Base-by-base conservation (phyloP, 306 rosid species). In the Vigna reflexopilosa region DNA sequence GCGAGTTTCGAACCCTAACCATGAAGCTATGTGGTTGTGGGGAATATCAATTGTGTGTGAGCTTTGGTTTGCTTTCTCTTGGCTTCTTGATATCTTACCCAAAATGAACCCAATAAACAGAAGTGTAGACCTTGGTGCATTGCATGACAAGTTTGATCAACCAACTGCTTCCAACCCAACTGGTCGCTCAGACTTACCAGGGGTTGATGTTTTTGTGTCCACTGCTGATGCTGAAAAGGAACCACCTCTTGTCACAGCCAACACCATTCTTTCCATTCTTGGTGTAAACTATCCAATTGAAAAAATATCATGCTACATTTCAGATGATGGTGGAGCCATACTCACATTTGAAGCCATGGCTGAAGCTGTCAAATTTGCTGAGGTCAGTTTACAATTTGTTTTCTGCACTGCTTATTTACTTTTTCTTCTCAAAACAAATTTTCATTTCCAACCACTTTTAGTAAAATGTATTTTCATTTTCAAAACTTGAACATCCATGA, bases 301-400 rank as follows among this genome's bases (percentile, higher is more conserved):
- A 44, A 67, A 67, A 22, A 1, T 67, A 4, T 20, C 72, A 20
- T 67, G 72, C 50, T 67, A 67, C 1, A 67, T 67, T 42, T 67
- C 72, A 44, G 72, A 67, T 67, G 72, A 67, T 67, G 72, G 72
- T 42, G 54, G 54, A 6, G 72, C 72, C 72, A 67, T 67, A 42
- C 72, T 67, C 34, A 67, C 72, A 20, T 67, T 67, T 44, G 72
- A 67, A 67, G 72, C 72, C 72, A 67, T 67, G 72, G 72, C 72
- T 42, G 72, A 67, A 44, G 72, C 72, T 67, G 54, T 67, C 72
- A 67, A 42, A 11, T 67, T 67, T 67, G 72, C 72, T 44, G 72
- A 67, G 54, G 72, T 67, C 4, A 5, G 72, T 67, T 67, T 12
- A 20, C 30, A 42, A 5, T 17, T 10, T 9, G 1, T 9, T 42